Base-by-base conservation (phyloP, 257 asterid genomes). In the Fraxinus cuspidata region DNA sequence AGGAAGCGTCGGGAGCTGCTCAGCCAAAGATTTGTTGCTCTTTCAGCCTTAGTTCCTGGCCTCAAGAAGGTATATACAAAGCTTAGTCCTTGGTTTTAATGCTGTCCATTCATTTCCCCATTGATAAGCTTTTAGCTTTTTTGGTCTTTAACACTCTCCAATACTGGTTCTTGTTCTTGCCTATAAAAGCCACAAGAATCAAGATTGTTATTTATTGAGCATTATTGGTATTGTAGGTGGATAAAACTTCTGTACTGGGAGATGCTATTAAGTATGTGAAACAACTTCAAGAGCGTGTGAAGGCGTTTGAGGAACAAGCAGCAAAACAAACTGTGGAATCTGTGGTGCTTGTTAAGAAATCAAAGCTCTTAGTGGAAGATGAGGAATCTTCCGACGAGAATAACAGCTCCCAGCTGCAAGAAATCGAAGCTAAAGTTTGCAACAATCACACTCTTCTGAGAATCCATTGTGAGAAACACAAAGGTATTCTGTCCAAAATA, bases 21-120 rank as follows among this genome's bases (percentile, higher is more conserved):
- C 10, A 81, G 84, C 84, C 84, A 76, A 64, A 75, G 70, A 18
- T 84, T 87, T 47, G 49, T 81, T 3, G 79, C 81, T 42, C 90
- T 87, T 71, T 85, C 90, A 66, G 58, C 84, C 44, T 83, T 87
- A 53, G 83, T 87, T 35, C 90, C 88, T 0, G 85, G 87, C 0
- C 83, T 87, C 28, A 87, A 80, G 51, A 87, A 87, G 88, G 90
- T 86, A 77, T 37, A 37, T 37, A 37, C 10, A 37, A 37, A 37
- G 42, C 12, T 8, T 37, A 40, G 15, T 40, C 11, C 47, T 13
- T 11, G 25, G 5, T 11, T 12, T n/a, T 67, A 7, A 19, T 56
- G 65, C 11, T 21, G 66, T 58, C 28, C 28, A 21, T n/a, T 58
- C 66, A 58, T 58, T 23, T 47, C 23, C 8, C 9, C 23, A 51